Evolutionary conservation across 2,329 filamentous ascomycete genomes (phyloP).

Genomic region (Penicillium sp.): DNA sequence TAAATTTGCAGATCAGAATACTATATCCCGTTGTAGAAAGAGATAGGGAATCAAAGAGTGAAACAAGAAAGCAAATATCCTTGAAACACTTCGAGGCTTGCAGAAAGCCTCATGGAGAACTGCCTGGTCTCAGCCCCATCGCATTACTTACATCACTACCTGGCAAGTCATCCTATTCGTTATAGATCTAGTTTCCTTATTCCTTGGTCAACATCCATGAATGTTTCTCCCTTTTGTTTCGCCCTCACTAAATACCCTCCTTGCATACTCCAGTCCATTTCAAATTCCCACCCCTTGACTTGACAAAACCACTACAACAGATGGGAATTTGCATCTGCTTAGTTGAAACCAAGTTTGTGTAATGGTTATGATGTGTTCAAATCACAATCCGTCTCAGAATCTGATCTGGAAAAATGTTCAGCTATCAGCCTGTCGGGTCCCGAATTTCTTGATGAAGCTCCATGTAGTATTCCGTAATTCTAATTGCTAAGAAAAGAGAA

Average conservation of each 20-base stretch:
- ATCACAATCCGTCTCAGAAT: not conserved
- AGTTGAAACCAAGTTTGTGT: not conserved
- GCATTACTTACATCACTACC: not conserved
- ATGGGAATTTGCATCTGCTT: not conserved
- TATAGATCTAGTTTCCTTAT: not conserved
- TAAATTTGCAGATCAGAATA: not conserved
- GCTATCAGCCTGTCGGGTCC: not conserved
- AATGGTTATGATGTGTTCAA: not conserved
- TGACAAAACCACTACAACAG: not conserved
- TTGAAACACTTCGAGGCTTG: not conserved
- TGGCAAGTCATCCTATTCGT: not conserved
- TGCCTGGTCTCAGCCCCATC: not conserved
- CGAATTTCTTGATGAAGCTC: not conserved
- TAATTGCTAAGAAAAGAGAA: not conserved
- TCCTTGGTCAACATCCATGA: not conserved
- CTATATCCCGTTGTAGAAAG: not conserved
- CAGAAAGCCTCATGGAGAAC: not conserved
- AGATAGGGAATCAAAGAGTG: not conserved
- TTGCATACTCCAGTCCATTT: conserved; percentile 7
- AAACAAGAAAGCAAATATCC: not conserved
- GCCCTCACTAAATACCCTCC: not conserved
- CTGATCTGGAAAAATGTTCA: not conserved
- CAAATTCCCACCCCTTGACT: not conserved
- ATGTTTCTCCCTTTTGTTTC: not conserved
- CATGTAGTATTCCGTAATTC: not conserved